phyloP scores from a whole-genome alignment of 768 basidiomycete species.

The Macrolepiota albuminosa region DNA sequence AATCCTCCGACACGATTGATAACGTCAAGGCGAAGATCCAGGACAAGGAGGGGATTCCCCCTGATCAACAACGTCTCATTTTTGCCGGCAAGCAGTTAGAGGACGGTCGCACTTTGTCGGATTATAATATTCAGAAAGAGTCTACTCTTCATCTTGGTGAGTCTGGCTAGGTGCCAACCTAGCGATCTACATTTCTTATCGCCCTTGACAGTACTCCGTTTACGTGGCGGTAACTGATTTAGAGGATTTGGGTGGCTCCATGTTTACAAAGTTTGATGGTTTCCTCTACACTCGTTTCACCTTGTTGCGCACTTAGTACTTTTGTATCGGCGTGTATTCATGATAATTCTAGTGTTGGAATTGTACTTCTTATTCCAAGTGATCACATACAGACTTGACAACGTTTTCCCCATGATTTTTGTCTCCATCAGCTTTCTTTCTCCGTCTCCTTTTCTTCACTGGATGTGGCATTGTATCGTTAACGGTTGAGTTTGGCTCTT shows the following conservation, averaged over 20 bases:
- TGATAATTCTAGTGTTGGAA: not conserved
- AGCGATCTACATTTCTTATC: not conserved
- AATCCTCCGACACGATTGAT: slow-evolving; percentile 84
- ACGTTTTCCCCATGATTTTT: not conserved
- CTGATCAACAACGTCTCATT: slow-evolving; percentile 87
- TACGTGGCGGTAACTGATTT: slow-evolving; percentile 66
- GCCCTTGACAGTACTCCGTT: slow-evolving; percentile 52
- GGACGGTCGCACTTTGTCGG: slow-evolving; percentile 85
- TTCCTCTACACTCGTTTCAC: not conserved
- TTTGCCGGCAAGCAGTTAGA: slow-evolving; percentile 93
- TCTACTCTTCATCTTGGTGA: slow-evolving; percentile 58
- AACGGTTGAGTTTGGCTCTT: not conserved
- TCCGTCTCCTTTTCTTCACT: slow-evolving; percentile 25
- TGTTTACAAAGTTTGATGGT: not conserved
- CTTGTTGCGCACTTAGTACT: too few relatives aligned
- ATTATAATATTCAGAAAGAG: slow-evolving; percentile 88
- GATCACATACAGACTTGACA: too few relatives aligned
- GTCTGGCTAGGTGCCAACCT: not conserved
- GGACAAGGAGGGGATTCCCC: slow-evolving; percentile 84
- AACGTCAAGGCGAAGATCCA: slow-evolving; percentile 92
- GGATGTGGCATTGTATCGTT: not conserved
- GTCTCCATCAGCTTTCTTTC: slow-evolving; percentile 3
- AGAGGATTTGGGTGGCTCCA: not conserved
- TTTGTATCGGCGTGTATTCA: not conserved
- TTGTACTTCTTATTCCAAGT: not conserved